Percentiles rank a stretch among this genome's conserved stretches.
Conservation (phyloP, 2,329 filamentous ascomycete species). For the Exophiala alcalophila region DNA sequence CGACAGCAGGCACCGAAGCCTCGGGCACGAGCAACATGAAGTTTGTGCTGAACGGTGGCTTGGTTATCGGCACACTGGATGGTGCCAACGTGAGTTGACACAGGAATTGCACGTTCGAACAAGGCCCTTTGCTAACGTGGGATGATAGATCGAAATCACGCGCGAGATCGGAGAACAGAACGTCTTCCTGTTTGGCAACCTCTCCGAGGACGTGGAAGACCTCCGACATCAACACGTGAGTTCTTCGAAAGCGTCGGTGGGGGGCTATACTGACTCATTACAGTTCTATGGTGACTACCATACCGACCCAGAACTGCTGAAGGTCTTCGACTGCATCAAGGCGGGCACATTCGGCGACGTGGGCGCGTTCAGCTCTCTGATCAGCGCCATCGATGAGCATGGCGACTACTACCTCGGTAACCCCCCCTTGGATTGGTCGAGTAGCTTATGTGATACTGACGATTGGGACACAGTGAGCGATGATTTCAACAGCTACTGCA, state of each 20-base stretch:
- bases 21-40: conserved; percentile 98
- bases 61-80: conserved; percentile 97
- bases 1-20: conserved; percentile 89
- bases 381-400: conserved; percentile 82
- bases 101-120: too few species aligned
- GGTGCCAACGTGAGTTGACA: conserved; percentile 69
- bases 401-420: conserved; percentile 83
- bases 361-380: conserved; percentile 74
- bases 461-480: conserved; percentile 64
- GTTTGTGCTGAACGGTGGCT: conserved; percentile 93
- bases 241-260: neutral
- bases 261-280: neutral
- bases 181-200: conserved; percentile 96
- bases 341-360: conserved; percentile 76
- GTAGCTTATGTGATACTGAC: neutral
- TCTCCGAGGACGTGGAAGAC: conserved; percentile 94
- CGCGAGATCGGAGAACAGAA: conserved; percentile 95
- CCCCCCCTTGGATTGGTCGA: neutral
- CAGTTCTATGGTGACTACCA: conserved; percentile 71
- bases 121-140: conserved; percentile 11
- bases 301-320: conserved; percentile 71
- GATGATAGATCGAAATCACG: conserved; percentile 83
- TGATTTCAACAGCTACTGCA: conserved; percentile 91
- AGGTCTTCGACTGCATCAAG: conserved; percentile 82
- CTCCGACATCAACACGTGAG: conserved; percentile 73